A percentile compares a stretch with the other conserved stretches of the same genome.
Conservation (phyloP, 2,329 filamentous ascomycete species). For the Nothopassalora personata region DNA sequence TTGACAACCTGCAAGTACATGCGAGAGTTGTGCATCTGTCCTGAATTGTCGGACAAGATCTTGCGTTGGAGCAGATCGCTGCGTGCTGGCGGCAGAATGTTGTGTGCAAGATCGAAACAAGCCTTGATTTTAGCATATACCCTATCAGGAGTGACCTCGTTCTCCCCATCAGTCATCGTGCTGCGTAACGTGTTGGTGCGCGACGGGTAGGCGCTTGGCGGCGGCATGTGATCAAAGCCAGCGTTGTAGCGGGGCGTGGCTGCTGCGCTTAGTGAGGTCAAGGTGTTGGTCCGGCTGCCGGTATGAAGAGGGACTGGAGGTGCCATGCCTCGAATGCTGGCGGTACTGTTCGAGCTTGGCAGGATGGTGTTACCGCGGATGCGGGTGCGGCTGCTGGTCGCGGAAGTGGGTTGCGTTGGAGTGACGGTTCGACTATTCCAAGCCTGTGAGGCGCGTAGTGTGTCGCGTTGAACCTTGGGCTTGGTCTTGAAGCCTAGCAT, state of each 20-base stretch:
- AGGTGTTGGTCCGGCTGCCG: conserved; percentile 51
- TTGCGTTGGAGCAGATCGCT: conserved; percentile 61
- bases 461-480: conserved; percentile 16
- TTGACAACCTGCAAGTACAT: conserved; percentile 67
- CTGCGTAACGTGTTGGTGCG: conserved; percentile 47
- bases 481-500: conserved; percentile 44
- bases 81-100: conserved; percentile 64
- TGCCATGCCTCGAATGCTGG: conserved; percentile 32
- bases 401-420: conserved; percentile 44
- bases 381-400: conserved; percentile 42
- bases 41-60: conserved; percentile 54
- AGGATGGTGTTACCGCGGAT: conserved; percentile 49
- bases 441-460: conserved; percentile 27
- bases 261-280: conserved; percentile 39
- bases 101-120: conserved; percentile 68
- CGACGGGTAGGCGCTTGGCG: conserved; percentile 31
- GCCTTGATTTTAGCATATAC: conserved; percentile 72
- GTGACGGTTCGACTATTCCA: conserved; percentile 35
- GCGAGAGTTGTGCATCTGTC: conserved; percentile 39
- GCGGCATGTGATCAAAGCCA: conserved; percentile 60
- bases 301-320: conserved; percentile 42
- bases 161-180: conserved; percentile 58
- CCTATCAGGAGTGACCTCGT: conserved; percentile 78
- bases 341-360: conserved; percentile 37
- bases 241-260: conserved; percentile 77